Evolutionary conservation across 2,329 filamentous ascomycete species (phyloP).

Genomic region (Phyllosticta ampelicida): DNA sequence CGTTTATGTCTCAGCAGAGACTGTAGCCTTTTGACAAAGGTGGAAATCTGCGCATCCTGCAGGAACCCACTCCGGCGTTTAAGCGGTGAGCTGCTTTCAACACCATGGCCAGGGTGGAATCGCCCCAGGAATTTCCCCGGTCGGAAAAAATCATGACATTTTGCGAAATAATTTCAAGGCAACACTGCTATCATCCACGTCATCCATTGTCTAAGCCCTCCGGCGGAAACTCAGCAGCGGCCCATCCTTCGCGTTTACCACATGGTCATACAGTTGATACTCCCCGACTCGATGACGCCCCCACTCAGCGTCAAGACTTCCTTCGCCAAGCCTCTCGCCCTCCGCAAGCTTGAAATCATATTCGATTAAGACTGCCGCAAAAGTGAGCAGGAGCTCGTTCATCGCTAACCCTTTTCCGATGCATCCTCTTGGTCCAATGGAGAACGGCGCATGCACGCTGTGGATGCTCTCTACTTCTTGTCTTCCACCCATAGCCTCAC

Average conservation of each 20-base stretch:
- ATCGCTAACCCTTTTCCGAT: slow-evolving; percentile 57
- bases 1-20: background rate
- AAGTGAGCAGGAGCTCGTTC: slow-evolving; percentile 46
- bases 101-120: background rate
- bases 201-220: background rate
- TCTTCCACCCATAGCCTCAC: background rate
- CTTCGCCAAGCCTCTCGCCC: background rate
- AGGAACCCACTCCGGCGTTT: background rate
- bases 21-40: background rate
- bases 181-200: background rate
- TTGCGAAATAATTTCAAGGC: background rate
- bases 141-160: background rate
- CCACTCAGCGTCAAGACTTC: background rate
- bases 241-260: background rate
- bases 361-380: slow-evolving; percentile 46
- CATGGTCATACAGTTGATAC: background rate
- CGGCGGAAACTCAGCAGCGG: background rate
- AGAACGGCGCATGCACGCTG: slow-evolving; percentile 58
- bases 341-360: slow-evolving; percentile 38
- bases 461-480: background rate
- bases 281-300: background rate
- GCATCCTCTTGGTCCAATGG: slow-evolving; percentile 57
- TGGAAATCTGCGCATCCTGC: background rate
- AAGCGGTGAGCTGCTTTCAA: background rate
- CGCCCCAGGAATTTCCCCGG: background rate